Evolutionary conservation across 225 moss, liverwort and hornwort species (phyloP), one percentile per base, ranked within the genome.

Genomic region (Rhytidiadelphus loreus): DNA sequence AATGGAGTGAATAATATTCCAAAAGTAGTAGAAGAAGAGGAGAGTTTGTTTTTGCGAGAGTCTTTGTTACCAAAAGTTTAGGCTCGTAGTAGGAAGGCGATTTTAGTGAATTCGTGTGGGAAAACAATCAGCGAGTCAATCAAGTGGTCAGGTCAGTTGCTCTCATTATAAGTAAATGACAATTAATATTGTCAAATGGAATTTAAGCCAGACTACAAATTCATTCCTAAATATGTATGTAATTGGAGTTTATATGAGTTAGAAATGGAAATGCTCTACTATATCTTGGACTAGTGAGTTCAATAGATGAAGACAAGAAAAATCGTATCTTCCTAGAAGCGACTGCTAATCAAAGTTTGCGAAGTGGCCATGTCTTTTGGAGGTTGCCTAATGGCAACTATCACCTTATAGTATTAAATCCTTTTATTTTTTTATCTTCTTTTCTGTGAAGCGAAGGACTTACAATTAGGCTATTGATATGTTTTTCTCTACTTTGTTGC

Each of bases 51-150:
- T 91, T 94, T 60, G 94, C 93, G 17, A 91, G 91, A 86, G 79
- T 94, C 59, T 85, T 89, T 85, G 91, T 66, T 14, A 88, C 90
- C 63, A 91, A 90, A 52, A 85, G 83, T 53, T 53, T 89, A 82
- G 88, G 81, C 56, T 88, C 91, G 76, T 94, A 86, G 89, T 90
- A 90, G 70, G 88, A 89, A 64, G 91, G 93, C 57, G 92, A 82
- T 46, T 78, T 92, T n/a, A 92, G 94, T 20, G 93, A 92, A 83
- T 92, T 93, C 81, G 35, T 94, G 74, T 80, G 88, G 66, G 92
- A 94, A 74, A 89, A 89, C 88, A 92, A 87, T 65, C 91, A 87
- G 73, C 93, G 92, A 71, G 58, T 90, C 62, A 86, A 88, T 87
- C 88, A 91, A n/a, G 77, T 91, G 55, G 87, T 94, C 22, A 90